These are phyloP conservation scores for Lanmaoa rubissima DNA, from an alignment of 768 basidiomycete genomes.

Conservation along the genomic window DNA sequence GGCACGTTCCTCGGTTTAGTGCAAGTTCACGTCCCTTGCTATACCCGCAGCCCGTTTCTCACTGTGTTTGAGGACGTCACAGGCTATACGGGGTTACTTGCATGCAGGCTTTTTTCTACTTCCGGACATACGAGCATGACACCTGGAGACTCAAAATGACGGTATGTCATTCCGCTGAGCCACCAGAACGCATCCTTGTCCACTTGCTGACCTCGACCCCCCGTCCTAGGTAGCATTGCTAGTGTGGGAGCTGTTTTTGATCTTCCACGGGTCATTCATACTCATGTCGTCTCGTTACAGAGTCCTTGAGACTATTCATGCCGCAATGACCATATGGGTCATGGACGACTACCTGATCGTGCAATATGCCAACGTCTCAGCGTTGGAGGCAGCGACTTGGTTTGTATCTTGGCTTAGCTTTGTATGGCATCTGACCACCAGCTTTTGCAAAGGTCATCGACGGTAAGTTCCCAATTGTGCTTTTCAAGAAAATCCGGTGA, in stretches of 20 bases:
- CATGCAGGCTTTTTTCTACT: slow-evolving; percentile 30
- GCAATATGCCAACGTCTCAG: slow-evolving; percentile 11
- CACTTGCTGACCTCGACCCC: not conserved
- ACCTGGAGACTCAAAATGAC: slow-evolving; percentile 17
- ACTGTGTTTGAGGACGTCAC: not conserved
- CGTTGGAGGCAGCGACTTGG: slow-evolving; percentile 19
- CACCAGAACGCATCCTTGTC: not conserved
- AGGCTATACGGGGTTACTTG: slow-evolving; percentile 32
- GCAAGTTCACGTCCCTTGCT: slow-evolving; percentile 8
- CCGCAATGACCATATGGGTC: slow-evolving; percentile 21
- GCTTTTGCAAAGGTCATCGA: slow-evolving; percentile 9
- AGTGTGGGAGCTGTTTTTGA: slow-evolving; percentile 8
- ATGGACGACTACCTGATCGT: slow-evolving; percentile 26
- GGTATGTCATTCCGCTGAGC: slow-evolving; percentile 11
- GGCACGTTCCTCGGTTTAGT: slow-evolving; percentile 24
- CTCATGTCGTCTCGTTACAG: slow-evolving; percentile 8
- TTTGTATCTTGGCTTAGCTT: slow-evolving; percentile 9
- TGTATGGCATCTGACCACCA: not conserved
- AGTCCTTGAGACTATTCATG: slow-evolving; percentile 22
- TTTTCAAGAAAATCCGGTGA: not conserved
- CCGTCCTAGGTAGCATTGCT: slow-evolving; percentile 19
- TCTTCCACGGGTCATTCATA: not conserved
- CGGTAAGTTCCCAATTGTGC: slow-evolving; percentile 12
- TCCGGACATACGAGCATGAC: slow-evolving; percentile 23
- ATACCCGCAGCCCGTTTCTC: not conserved